A percentile compares a stretch with the other conserved stretches of the same genome.
phyloP scores from a whole-genome alignment of 345 rosid genomes.

The Cardamine chenopodiifolia region DNA sequence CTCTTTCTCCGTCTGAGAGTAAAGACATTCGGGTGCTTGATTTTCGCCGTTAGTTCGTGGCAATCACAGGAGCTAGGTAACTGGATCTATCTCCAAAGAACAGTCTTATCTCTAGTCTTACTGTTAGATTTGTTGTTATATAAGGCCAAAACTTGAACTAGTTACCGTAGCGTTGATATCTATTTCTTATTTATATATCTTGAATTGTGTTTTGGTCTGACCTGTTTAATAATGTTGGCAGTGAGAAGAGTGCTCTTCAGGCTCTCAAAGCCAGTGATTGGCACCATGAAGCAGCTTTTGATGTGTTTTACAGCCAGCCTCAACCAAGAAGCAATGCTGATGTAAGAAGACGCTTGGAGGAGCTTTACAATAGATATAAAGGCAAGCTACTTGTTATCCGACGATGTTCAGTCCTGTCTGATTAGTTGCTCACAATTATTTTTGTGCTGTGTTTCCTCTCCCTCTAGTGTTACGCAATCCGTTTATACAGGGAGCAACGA shows the following conservation, averaged over 20 bases:
- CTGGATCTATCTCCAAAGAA: not conserved
- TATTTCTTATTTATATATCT: not conserved
- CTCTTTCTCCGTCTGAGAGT: too few relatives aligned
- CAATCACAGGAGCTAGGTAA: conserved; percentile 89
- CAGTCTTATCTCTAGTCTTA: not conserved
- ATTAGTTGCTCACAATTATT: too few relatives aligned
- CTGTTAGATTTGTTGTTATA: conserved; percentile 23
- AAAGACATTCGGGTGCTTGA: too few relatives aligned
- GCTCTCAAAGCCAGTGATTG: conserved; percentile 90
- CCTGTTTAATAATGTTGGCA: conserved; percentile 42
- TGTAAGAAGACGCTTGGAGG: conserved; percentile 84
- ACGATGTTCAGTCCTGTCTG: too few relatives aligned
- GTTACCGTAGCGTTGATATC: not conserved
- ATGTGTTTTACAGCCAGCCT: conserved; percentile 84
- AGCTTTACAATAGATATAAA: conserved; percentile 90
- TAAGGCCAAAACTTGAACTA: not conserved
- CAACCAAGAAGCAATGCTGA: conserved; percentile 72
- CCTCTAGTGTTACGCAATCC: not conserved
- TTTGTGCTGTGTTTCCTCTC: not conserved
- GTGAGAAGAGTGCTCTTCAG: conserved; percentile 86
- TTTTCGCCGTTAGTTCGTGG: too few relatives aligned
- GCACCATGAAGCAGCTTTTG: conserved; percentile 96
- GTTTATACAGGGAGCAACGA: too few relatives aligned
- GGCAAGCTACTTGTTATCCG: conserved; percentile 58
- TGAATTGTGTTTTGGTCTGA: not conserved